Evolutionary conservation across 495 filamentous ascomycete species (phyloP), one percentile per base, ranked within the genome.

Genomic region (Lasiosphaeria hispida): DNA sequence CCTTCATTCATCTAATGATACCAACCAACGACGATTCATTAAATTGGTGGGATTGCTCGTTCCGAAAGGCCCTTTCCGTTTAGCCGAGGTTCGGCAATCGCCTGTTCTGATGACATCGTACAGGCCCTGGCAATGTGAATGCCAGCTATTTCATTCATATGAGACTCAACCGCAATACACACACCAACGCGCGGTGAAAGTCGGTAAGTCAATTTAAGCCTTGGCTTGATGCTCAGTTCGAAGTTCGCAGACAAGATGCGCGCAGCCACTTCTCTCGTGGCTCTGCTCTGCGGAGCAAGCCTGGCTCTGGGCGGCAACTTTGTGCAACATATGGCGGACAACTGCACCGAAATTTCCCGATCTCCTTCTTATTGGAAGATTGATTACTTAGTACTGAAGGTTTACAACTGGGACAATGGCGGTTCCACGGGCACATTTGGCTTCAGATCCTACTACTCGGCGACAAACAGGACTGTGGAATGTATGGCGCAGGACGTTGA

Each of bases 351-450:
- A 53, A 60, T 41, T n/a, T 54, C 59, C 30, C 40, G 35, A 15
- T 39, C 40, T 35, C 40, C 35, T 49, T 55, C 63, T 8, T 65
- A 60, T 44, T 65, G 63, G 63, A 65, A 6, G n/a, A 65, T 65
- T 30, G 55, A 65, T 38, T 55, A 65, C 33, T 54, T 65, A 33
- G 43, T 60, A 33, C 55, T 65, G 44, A 65, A 62, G 49, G 59
- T 65, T 54, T 57, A 57, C 59, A 40, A 65, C 53, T 62, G 59
- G 59, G 63, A 65, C 63, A 62, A 58, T 38, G 63, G 63, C 40
- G 63, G 63, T 10, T 47, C 59, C 47, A 60, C 42, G 51, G 63
- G 63, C 47, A 62, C 59, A 11, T 65, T 65, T 58, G 63, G 63
- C 42, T 65, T 65, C 57, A 59, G 43, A 47, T 60, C 63, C 17